Evolutionary conservation across 495 filamentous ascomycete species (phyloP).

Genomic region (Lepidopterella palustris): DNA sequence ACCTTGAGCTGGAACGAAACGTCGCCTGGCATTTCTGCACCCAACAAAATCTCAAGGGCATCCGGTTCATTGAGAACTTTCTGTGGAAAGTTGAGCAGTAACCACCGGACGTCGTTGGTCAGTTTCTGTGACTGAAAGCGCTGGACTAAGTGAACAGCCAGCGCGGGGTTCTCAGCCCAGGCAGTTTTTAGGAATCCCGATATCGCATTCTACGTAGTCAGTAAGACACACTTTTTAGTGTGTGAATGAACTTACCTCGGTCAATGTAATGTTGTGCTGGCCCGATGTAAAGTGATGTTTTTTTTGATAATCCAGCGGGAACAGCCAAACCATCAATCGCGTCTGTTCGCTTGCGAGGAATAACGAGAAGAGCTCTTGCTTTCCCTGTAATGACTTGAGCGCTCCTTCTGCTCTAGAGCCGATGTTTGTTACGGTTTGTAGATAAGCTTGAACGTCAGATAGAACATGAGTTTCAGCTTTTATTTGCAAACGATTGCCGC

Average conservation of each 20-base stretch:
- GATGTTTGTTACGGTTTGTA: slow-evolving; percentile 52
- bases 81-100: slow-evolving; percentile 74
- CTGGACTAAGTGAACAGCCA: slow-evolving; percentile 73
- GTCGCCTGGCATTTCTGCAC: slow-evolving; percentile 65
- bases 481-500: slow-evolving; percentile 84
- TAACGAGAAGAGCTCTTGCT: slow-evolving; percentile 70
- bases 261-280: slow-evolving; percentile 40
- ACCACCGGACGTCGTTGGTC: slow-evolving; percentile 64
- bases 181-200: slow-evolving; percentile 65
- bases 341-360: slow-evolving; percentile 80
- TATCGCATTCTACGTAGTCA: slow-evolving; percentile 42
- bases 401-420: slow-evolving; percentile 48
- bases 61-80: slow-evolving; percentile 72
- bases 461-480: slow-evolving; percentile 86
- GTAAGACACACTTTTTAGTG: slow-evolving; percentile 4
- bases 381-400: slow-evolving; percentile 61
- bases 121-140: slow-evolving; percentile 73
- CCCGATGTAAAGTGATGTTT: slow-evolving; percentile 48
- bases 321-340: slow-evolving; percentile 83
- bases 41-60: slow-evolving; percentile 74
- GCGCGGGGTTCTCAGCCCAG: slow-evolving; percentile 72
- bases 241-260: slow-evolving; percentile 44
- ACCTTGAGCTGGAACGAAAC: slow-evolving; percentile 81
- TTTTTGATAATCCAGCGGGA: slow-evolving; percentile 65
- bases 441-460: slow-evolving; percentile 59